Percentiles rank a stretch among this genome's conserved stretches.
phyloP scores from a whole-genome alignment of 2,329 filamentous ascomycete genomes.

The Penicillium griseofulvum region DNA sequence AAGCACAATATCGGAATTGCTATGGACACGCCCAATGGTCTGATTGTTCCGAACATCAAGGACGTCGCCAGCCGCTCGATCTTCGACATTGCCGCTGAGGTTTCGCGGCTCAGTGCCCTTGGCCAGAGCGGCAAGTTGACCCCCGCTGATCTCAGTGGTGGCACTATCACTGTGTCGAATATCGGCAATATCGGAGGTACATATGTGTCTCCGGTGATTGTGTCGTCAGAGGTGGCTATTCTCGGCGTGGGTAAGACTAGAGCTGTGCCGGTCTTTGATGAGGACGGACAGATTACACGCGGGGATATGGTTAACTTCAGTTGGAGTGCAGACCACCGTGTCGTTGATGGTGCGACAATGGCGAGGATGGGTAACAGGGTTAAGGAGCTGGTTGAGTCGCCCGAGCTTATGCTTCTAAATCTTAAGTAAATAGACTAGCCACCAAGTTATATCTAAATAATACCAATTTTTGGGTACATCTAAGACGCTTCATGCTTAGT shows the following conservation, averaged over 20 bases:
- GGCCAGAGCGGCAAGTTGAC: conserved; percentile 73
- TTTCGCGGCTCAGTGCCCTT: conserved; percentile 68
- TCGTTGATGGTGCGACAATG: conserved; percentile 93
- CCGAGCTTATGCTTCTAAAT: conserved; percentile 82
- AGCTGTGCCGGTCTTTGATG: conserved; percentile 73
- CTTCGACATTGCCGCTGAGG: conserved; percentile 71
- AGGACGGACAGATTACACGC: conserved; percentile 60
- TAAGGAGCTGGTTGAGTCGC: conserved; percentile 73
- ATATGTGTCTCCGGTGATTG: conserved; percentile 86
- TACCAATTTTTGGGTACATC: background rate
- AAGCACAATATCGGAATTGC: conserved; percentile 95
- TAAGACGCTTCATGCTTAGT: background rate
- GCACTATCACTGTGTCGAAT: conserved; percentile 94
- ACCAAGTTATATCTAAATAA: background rate
- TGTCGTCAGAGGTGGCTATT: conserved; percentile 87
- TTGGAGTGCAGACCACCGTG: conserved; percentile 93
- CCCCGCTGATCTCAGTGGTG: conserved; percentile 72
- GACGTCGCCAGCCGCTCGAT: conserved; percentile 77
- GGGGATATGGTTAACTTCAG: conserved; percentile 86
- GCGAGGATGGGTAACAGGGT: conserved; percentile 85
- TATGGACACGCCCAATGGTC: conserved; percentile 85
- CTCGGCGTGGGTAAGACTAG: conserved; percentile 81
- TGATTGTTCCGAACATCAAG: conserved; percentile 88
- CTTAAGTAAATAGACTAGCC: conserved; percentile 56
- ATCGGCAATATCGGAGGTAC: conserved; percentile 94